Evolutionary conservation across 2,329 filamentous ascomycete genomes (phyloP), one percentile per base, ranked within the genome.

Genomic region (Aphanocladium album): DNA sequence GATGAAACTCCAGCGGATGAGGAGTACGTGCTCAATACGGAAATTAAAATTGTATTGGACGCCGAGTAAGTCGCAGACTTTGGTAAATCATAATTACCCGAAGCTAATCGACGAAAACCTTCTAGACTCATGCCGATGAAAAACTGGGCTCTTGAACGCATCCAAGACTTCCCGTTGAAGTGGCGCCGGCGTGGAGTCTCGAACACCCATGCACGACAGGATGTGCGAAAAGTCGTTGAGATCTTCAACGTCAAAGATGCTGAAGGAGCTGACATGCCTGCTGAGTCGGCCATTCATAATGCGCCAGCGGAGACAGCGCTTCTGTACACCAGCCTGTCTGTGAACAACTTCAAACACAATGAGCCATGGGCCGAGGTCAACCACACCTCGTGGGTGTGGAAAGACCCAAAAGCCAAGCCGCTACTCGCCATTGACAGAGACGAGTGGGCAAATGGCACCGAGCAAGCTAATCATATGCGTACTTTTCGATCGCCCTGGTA

Each of bases 331-430:
- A 64, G 62, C 33, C 62, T 68, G 47, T 60, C 58, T 11, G 61
- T 65, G n/a, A 64, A 64, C 16, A 63, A 62, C 7, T 62, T 62
- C 2, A 63, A 63, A 27, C 60, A 68, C 45, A 64, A 67, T 30
- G 62, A 59, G 21, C 66, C 66, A 3, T 66, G 66, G 49, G 66
- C 63, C 19, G 63, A 63, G 7, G 58, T 68, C 17, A 68, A 67
- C 33, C 65, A 64, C 47, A 66, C 63, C 0, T 67, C 66, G 3
- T 67, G 65, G 64, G 41, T 64, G 2, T 57, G 55, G 19, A 46
- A 57, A 2, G 45, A 63, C 9, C 35, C 64, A 5, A 41, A 30
- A 3, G 47, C 60, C 21, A 51, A 41, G 25, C 66, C 66, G 2
- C 57, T 68, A 8, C 61, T 68, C 5, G 60, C 64, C 9, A 19